phyloP scores from a whole-genome alignment of 768 basidiomycete genomes.

The Leccinum pellstonianum region DNA sequence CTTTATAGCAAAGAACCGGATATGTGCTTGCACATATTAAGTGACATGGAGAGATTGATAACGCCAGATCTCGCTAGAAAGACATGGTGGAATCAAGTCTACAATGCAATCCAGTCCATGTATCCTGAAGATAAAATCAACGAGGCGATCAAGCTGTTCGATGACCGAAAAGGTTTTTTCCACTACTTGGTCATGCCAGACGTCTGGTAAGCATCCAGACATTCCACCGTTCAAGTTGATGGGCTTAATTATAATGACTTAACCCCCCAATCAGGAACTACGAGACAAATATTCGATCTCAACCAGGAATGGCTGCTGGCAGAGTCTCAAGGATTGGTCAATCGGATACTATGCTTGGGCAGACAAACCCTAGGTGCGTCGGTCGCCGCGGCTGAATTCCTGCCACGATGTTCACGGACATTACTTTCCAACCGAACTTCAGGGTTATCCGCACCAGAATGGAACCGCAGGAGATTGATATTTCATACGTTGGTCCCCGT shows the following conservation, averaged over 20 bases:
- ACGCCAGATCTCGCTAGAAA: background rate
- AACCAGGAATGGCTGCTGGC: background rate
- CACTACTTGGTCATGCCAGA: background rate
- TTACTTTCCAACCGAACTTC: background rate
- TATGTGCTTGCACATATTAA: constrained; percentile 6
- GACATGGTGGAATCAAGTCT: background rate
- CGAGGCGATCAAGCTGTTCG: constrained; percentile 6
- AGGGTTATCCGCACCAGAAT: background rate
- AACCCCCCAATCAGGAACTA: background rate
- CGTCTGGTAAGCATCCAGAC: background rate
- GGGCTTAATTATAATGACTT: background rate
- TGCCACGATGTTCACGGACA: background rate
- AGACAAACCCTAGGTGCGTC: background rate
- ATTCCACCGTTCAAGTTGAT: background rate
- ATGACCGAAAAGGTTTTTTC: constrained; percentile 2
- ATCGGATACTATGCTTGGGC: background rate
- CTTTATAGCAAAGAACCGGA: constrained; percentile 5
- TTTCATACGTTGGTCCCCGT: background rate
- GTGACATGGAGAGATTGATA: background rate
- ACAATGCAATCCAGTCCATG: background rate
- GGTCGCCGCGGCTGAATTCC: background rate
- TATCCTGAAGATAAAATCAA: background rate
- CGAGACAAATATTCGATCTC: background rate
- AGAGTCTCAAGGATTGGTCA: background rate
- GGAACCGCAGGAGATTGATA: background rate